Percentiles rank a stretch among this genome's conserved stretches.
Conservation (phyloP, 345 rosid genomes). For the Citrus glauca region DNA sequence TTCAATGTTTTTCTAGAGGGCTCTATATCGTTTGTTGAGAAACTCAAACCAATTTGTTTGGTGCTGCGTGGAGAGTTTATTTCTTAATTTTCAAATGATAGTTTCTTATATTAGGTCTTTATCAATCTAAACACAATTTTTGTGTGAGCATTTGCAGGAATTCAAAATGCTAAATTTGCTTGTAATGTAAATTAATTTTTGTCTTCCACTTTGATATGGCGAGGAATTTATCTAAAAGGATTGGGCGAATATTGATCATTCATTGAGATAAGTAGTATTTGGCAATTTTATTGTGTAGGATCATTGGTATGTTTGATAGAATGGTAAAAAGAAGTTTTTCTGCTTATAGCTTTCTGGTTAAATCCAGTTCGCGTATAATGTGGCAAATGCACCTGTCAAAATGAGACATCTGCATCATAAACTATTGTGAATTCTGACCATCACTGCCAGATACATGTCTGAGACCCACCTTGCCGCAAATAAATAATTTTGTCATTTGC, state of each 20-base stretch:
- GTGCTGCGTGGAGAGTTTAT: not conserved
- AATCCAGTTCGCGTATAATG: not conserved
- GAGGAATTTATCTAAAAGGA: not conserved
- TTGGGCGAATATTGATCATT: not conserved
- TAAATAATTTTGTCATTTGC: not conserved
- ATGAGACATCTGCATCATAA: not conserved
- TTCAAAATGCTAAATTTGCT: not conserved
- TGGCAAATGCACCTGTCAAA: not conserved
- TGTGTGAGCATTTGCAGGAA: not conserved
- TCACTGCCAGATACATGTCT: not conserved
- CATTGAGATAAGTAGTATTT: not conserved
- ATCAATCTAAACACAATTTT: not conserved
- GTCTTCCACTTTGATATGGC: not conserved
- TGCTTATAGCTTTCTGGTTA: not conserved
- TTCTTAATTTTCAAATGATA: not conserved
- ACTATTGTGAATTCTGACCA: not conserved
- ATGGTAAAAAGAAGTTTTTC: not conserved
- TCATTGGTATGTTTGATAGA: not conserved
- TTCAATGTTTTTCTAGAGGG: not conserved
- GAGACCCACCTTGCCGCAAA: not conserved
- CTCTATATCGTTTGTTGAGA: not conserved
- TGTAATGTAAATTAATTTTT: not conserved
- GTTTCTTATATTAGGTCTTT: not conserved
- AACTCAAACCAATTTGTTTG: not conserved
- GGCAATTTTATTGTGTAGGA: not conserved